Evolutionary conservation across 2,329 filamentous ascomycete genomes (phyloP).

Genomic region (Ceratocystis ficicola): DNA sequence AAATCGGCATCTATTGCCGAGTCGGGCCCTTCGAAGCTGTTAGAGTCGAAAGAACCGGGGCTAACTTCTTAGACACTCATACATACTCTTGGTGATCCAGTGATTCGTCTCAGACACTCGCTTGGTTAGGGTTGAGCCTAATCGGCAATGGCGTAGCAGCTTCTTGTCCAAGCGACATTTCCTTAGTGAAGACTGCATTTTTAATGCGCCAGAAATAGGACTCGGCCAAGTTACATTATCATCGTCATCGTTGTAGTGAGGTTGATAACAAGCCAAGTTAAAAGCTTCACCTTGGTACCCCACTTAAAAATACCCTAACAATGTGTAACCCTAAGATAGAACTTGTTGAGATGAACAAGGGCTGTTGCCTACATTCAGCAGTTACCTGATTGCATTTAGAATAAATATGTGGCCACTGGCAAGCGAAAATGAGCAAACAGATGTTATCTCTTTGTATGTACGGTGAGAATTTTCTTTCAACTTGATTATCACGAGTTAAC

Average conservation of each 20-base stretch:
- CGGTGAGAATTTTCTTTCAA: no score
- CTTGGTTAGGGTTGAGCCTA: background rate
- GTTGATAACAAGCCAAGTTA: background rate
- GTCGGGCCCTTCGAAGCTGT: background rate
- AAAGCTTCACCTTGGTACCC: background rate
- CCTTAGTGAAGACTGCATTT: constrained; percentile 11
- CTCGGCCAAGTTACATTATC: background rate
- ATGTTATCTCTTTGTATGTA: no score
- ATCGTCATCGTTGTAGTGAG: background rate
- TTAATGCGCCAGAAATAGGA: background rate
- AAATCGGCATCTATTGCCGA: background rate
- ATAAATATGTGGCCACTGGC: no score
- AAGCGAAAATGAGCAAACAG: no score
- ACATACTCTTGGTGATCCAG: constrained; percentile 15
- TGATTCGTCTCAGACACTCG: constrained; percentile 8
- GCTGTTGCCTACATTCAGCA: background rate
- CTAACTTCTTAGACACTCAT: background rate
- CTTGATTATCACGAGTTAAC: no score
- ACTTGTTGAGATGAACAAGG: background rate
- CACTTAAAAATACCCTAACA: background rate
- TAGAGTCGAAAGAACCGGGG: background rate
- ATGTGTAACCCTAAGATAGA: background rate
- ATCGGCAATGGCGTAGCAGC: background rate
- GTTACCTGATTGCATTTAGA: background rate
- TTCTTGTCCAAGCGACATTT: background rate